These are phyloP conservation scores for Erysimum cheiranthoides DNA, from an alignment of 345 rosid genomes.

Conservation along the genomic window DNA sequence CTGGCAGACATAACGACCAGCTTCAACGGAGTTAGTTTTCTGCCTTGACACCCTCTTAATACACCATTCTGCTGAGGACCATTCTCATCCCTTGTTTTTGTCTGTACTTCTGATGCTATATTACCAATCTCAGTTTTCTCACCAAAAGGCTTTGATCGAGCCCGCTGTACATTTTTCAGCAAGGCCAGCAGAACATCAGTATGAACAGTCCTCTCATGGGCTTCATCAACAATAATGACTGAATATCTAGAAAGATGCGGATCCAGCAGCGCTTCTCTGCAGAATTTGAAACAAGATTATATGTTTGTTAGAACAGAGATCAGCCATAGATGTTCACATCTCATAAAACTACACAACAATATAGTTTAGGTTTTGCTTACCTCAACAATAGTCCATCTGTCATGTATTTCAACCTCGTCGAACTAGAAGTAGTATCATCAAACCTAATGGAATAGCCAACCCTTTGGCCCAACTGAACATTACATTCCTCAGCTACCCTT, in stretches of 20 bases:
- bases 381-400: constrained; percentile 88
- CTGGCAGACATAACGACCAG: constrained; percentile 97
- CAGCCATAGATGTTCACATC: neutral
- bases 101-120: constrained; percentile 44
- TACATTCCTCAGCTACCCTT: constrained; percentile 88
- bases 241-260: constrained; percentile 85
- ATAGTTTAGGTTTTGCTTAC: constrained; percentile 44
- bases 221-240: constrained; percentile 87
- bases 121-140: constrained; percentile 37
- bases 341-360: neutral
- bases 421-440: constrained; percentile 70
- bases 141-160: constrained; percentile 55
- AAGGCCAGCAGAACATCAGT: constrained; percentile 90
- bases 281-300: constrained; percentile 2
- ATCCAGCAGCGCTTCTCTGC: constrained; percentile 89
- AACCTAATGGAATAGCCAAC: constrained; percentile 92
- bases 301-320: constrained; percentile 16
- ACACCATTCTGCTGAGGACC: constrained; percentile 41
- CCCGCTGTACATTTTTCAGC: constrained; percentile 74
- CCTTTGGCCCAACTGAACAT: constrained; percentile 73
- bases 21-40: constrained; percentile 68
- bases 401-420: constrained; percentile 87
- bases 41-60: constrained; percentile 57
- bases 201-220: constrained; percentile 94
- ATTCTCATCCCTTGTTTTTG: constrained; percentile 44